phyloP scores from a whole-genome alignment of 1,139 yeast species.

The Geotrichum candidum region DNA sequence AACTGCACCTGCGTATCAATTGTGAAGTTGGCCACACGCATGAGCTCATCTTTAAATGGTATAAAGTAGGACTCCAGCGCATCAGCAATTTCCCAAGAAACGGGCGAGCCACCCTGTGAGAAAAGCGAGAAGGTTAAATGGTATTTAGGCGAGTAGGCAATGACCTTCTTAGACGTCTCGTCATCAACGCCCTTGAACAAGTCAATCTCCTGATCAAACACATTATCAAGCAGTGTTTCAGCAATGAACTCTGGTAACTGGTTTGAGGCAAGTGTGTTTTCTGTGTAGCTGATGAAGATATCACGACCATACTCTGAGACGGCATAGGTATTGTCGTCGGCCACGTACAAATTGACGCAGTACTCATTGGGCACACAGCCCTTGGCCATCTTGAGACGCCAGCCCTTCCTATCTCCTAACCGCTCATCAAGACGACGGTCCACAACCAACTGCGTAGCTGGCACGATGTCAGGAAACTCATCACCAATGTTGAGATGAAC shows the following conservation, averaged over 20 bases:
- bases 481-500: constrained; percentile 40
- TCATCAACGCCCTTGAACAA: constrained; percentile 19
- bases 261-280: constrained; percentile 47
- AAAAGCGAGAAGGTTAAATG: constrained; percentile 63
- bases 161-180: constrained; percentile 18
- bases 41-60: constrained; percentile 40
- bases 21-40: constrained; percentile 58
- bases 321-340: constrained; percentile 32
- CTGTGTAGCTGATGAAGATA: constrained; percentile 38
- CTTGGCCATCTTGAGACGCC: constrained; percentile 18
- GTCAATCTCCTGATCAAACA: constrained; percentile 47
- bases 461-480: constrained; percentile 39
- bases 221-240: constrained; percentile 46
- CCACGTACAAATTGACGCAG: constrained; percentile 30
- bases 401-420: constrained; percentile 25
- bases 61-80: constrained; percentile 43
- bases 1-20: constrained; percentile 76
- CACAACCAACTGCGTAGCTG: constrained; percentile 42
- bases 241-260: constrained; percentile 49
- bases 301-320: constrained; percentile 37
- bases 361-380: constrained; percentile 10
- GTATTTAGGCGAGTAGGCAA: constrained; percentile 53
- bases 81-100: constrained; percentile 52
- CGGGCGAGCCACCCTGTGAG: constrained; percentile 48
- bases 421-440: constrained; percentile 28